Conservation (phyloP, 2,329 filamentous ascomycete species). For the Teratosphaeria epicoccoides region DNA sequence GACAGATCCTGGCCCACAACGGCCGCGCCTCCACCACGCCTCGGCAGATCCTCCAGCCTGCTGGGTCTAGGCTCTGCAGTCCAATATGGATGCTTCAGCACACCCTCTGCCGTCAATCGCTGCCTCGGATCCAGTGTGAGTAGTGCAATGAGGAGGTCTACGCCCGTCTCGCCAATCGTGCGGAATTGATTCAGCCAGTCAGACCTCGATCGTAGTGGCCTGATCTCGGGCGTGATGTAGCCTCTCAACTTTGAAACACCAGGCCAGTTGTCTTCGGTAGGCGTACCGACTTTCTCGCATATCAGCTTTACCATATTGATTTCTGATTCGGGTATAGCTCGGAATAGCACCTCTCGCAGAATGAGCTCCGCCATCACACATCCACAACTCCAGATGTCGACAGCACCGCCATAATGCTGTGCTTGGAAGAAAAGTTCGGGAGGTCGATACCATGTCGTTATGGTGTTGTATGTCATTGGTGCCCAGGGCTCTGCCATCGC, state of each 20-base stretch:
- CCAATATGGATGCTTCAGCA: constrained; percentile 82
- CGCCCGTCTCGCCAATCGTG: constrained; percentile 68
- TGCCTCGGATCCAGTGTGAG: constrained; percentile 77
- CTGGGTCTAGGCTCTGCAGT: constrained; percentile 72
- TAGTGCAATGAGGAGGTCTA: constrained; percentile 80
- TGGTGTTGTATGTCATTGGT: constrained; percentile 86
- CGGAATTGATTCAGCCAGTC: constrained; percentile 70
- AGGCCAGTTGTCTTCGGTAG: constrained; percentile 90
- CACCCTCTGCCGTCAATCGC: constrained; percentile 64
- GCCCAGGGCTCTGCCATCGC: constrained; percentile 76
- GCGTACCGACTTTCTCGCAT: constrained; percentile 75
- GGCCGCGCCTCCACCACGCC: constrained; percentile 60
- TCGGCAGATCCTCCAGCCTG: constrained; percentile 68
- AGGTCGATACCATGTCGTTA: constrained; percentile 93
- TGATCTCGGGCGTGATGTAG: constrained; percentile 61
- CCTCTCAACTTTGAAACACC: constrained; percentile 71
- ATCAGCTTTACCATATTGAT: constrained; percentile 79
- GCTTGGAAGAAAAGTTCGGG: constrained; percentile 89
- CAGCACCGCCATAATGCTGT: constrained; percentile 76
- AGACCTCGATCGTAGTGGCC: constrained; percentile 51
- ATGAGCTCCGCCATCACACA: constrained; percentile 89
- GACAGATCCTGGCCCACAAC: constrained; percentile 76
- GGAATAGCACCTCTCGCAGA: constrained; percentile 67
- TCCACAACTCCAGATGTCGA: constrained; percentile 90
- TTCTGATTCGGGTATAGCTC: constrained; percentile 62